Percentiles rank a stretch among this genome's conserved stretches.
phyloP scores from a whole-genome alignment of 2,329 filamentous ascomycete genomes.

The Leptographium radiaticola region DNA sequence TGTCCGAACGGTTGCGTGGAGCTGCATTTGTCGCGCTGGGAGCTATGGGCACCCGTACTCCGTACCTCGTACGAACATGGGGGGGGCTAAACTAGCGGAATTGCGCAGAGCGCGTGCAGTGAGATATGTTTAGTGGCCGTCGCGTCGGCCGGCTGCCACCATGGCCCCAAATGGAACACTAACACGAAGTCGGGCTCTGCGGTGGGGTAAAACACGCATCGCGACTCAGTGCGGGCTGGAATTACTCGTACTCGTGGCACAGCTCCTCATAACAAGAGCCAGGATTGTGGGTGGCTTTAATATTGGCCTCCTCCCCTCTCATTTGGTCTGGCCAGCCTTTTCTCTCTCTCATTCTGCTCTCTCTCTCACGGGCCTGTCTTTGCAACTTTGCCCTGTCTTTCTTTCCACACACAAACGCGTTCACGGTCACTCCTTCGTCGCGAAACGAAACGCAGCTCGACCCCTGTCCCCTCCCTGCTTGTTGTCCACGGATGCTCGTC shows the following conservation, averaged over 20 bases:
- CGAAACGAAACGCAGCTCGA: not conserved
- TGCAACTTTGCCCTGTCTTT: not conserved
- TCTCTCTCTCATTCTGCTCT: not conserved
- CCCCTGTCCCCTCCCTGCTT: not conserved
- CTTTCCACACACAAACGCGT: not conserved
- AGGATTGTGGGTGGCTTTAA: not conserved
- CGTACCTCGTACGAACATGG: too few species aligned
- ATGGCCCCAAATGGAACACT: too few species aligned
- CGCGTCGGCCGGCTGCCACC: not conserved
- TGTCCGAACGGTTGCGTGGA: too few species aligned
- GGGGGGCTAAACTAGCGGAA: not conserved
- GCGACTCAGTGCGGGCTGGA: not conserved
- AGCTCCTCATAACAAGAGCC: not conserved
- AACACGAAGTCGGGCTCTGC: too few species aligned
- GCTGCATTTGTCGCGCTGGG: not conserved
- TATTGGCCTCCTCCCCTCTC: not conserved
- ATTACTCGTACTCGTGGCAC: not conserved
- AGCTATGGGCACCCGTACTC: not conserved
- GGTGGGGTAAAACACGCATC: slow-evolving; percentile 3
- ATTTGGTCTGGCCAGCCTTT: not conserved
- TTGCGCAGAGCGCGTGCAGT: not conserved
- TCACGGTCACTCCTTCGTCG: too few species aligned
- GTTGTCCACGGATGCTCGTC: not conserved
- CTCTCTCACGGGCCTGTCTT: too few species aligned
- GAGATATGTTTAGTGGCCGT: not conserved